These are phyloP conservation scores for Phytopythium boreale DNA, from an alignment of 352 stramenopile genomes.

Conservation along the genomic window DNA sequence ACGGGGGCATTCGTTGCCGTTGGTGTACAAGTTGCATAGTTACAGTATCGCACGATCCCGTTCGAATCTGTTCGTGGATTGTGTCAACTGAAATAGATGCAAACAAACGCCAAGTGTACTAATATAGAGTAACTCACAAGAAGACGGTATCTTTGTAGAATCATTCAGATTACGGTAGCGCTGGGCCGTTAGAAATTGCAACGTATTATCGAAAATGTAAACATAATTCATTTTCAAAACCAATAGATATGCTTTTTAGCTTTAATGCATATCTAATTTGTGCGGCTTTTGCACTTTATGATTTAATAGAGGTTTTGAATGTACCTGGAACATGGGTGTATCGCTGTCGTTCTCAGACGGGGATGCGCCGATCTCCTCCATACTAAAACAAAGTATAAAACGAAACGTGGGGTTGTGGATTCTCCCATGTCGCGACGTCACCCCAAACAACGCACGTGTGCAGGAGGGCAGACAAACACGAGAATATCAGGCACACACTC, in stretches of 20 bases:
- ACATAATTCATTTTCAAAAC: neutral
- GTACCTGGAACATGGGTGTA: neutral
- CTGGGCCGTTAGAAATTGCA: neutral
- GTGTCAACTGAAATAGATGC: neutral
- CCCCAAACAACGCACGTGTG: neutral
- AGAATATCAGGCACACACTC: conserved; percentile 8
- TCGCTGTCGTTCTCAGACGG: neutral
- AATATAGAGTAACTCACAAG: neutral
- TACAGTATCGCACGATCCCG: neutral
- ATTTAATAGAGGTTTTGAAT: neutral
- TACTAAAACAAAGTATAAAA: neutral
- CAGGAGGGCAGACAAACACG: neutral
- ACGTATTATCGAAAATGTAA: neutral
- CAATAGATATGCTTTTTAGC: too few species aligned
- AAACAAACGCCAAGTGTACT: neutral
- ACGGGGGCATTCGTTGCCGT: neutral
- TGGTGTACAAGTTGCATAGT: neutral
- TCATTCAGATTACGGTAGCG: neutral
- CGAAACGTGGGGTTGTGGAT: conserved; percentile 9
- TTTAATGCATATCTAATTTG: too few species aligned
- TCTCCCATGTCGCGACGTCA: conserved; percentile 1
- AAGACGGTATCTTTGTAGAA: neutral
- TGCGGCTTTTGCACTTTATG: neutral
- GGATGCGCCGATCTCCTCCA: neutral
- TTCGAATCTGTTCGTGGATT: neutral